Evolutionary conservation across 257 asterid genomes (phyloP).

Genomic region (Penstemon barbatus): DNA sequence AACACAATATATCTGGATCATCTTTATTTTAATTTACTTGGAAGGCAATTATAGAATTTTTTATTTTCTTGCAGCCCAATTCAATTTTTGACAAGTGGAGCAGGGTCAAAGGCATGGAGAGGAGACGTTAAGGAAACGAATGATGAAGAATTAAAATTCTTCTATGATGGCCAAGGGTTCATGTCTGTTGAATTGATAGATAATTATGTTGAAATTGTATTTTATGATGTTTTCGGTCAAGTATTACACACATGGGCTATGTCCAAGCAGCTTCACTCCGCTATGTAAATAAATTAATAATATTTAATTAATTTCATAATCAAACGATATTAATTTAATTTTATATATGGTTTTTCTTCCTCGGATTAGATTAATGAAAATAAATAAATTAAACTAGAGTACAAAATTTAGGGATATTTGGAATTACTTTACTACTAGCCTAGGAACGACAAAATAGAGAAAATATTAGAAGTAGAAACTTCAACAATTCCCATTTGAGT

Average conservation of each 20-base stretch:
- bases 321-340: too few relatives aligned
- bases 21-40: too few relatives aligned
- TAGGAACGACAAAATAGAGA: too few relatives aligned
- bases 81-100: constrained; percentile 81
- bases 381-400: too few relatives aligned
- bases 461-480: too few relatives aligned
- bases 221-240: constrained; percentile 66
- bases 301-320: too few relatives aligned
- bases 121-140: constrained; percentile 56
- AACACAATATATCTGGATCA: background rate
- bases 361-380: too few relatives aligned
- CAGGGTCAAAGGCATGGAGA: constrained; percentile 94
- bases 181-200: constrained; percentile 58
- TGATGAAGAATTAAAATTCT: constrained; percentile 42
- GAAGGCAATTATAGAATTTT: too few relatives aligned
- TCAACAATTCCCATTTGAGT: too few relatives aligned
- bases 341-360: too few relatives aligned
- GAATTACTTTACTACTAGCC: too few relatives aligned
- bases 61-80: constrained; percentile 49
- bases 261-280: constrained; percentile 49
- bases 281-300: constrained; percentile 30
- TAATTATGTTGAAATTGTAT: constrained; percentile 39
- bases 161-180: constrained; percentile 90
- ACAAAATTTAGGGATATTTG: too few relatives aligned
- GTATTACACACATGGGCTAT: constrained; percentile 55